Evolutionary conservation across 1,139 yeast genomes (phyloP).

Genomic region (Magnusiomyces sp.): DNA sequence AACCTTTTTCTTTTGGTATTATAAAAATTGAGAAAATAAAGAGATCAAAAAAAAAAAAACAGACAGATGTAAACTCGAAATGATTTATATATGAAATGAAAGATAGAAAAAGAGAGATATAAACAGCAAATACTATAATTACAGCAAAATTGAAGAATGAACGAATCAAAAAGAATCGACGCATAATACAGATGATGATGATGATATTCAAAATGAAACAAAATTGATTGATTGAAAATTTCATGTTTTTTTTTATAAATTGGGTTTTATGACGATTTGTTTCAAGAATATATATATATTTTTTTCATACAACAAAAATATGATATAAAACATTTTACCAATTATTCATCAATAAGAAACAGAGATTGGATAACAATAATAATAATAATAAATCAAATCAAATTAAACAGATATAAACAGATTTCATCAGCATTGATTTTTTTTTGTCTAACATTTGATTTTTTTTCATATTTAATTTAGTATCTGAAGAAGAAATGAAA

Average conservation of each 20-base stretch:
- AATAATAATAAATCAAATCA: background rate
- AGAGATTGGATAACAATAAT: background rate
- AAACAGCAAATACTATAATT: background rate
- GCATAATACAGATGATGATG: background rate
- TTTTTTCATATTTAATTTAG: slow-evolving; percentile 28
- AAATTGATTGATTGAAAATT: no score
- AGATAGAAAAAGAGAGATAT: background rate
- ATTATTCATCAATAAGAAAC: background rate
- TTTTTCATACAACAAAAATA: no score
- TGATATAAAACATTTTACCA: background rate
- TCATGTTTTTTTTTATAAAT: no score
- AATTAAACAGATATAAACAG: background rate
- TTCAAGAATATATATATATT: no score
- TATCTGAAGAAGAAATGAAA: slow-evolving; percentile 80
- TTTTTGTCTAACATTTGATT: background rate
- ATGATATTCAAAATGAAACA: no score
- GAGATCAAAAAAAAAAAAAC: background rate
- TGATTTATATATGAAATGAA: background rate
- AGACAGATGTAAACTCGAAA: background rate
- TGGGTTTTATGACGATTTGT: no score
- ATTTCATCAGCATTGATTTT: background rate
- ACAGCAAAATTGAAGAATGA: background rate
- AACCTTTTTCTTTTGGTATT: background rate
- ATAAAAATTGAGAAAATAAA: background rate
- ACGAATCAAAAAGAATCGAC: background rate